phyloP scores from a whole-genome alignment of 2,329 filamentous ascomycete genomes.

The Stagonosporopsis rhizophila region DNA sequence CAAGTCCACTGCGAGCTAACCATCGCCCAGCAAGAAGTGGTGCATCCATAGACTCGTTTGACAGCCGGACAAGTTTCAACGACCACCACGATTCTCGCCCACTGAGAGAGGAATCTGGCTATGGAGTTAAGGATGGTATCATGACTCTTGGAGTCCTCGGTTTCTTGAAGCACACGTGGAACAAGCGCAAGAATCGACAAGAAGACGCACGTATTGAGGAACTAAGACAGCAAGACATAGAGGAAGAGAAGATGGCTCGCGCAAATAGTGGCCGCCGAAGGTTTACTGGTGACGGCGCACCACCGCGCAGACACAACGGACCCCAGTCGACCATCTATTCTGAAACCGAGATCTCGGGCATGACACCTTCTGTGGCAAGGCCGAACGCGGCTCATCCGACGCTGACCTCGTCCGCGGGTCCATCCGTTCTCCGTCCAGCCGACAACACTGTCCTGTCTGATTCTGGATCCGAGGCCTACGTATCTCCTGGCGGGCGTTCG shows the following conservation, averaged over 20 bases:
- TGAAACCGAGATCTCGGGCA: constrained; percentile 52
- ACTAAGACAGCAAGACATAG: constrained; percentile 58
- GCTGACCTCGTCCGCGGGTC: constrained; percentile 35
- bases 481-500: constrained; percentile 46
- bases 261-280: constrained; percentile 63
- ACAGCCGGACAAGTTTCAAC: constrained; percentile 49
- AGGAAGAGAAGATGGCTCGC: constrained; percentile 61
- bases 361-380: constrained; percentile 54
- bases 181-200: constrained; percentile 62
- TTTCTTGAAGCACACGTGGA: constrained; percentile 53
- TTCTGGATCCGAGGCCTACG: constrained; percentile 50
- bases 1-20: constrained; percentile 56
- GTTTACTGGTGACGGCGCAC: constrained; percentile 71
- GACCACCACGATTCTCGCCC: constrained; percentile 36
- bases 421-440: constrained; percentile 47
- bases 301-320: constrained; percentile 37
- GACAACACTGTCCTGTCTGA: constrained; percentile 50
- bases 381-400: constrained; percentile 39
- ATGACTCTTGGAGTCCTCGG: constrained; percentile 53
- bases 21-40: constrained; percentile 45
- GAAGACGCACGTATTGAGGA: constrained; percentile 68
- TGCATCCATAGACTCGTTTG: constrained; percentile 50
- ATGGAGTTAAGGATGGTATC: constrained; percentile 56
- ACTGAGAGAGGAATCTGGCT: constrained; percentile 34
- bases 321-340: constrained; percentile 52